Evolutionary conservation across 768 basidiomycete genomes (phyloP).

Genomic region (Coprinopsis sp.): DNA sequence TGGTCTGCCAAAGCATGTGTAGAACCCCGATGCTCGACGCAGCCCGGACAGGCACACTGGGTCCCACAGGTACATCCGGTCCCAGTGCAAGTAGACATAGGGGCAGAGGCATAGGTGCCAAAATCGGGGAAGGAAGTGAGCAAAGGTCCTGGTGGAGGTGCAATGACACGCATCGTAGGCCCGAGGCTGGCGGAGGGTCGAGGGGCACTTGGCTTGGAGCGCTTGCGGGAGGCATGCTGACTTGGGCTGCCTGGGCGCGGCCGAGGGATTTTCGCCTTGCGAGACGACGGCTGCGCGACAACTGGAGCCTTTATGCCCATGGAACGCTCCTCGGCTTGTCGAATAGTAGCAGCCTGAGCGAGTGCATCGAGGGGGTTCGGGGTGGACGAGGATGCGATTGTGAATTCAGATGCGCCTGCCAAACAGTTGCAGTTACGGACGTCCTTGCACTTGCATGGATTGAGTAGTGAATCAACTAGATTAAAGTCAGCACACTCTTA

Average conservation of each 20-base stretch:
- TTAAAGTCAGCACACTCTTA: slow-evolving; percentile 7
- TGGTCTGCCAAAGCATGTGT: slow-evolving; percentile 44
- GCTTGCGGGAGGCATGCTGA: slow-evolving; percentile 25
- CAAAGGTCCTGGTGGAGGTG: slow-evolving; percentile 20
- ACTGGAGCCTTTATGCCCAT: slow-evolving; percentile 10
- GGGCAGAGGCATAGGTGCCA: slow-evolving; percentile 51
- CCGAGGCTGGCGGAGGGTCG: slow-evolving; percentile 24
- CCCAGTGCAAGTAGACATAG: slow-evolving; percentile 54
- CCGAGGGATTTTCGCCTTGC: slow-evolving; percentile 10
- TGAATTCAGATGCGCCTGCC: slow-evolving; percentile 9
- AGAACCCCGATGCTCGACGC: slow-evolving; percentile 60
- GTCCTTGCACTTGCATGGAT: slow-evolving; percentile 59
- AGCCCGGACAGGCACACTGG: slow-evolving; percentile 69
- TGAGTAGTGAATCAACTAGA: slow-evolving; percentile 56
- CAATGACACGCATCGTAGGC: slow-evolving; percentile 43
- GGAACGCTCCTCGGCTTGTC: slow-evolving; percentile 18
- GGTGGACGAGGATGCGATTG: slow-evolving; percentile 7
- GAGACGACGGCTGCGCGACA: not conserved
- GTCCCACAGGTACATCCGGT: slow-evolving; percentile 72
- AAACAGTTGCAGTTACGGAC: slow-evolving; percentile 53
- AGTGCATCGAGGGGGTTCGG: slow-evolving; percentile 25
- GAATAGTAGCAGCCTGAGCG: slow-evolving; percentile 35
- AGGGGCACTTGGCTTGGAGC: slow-evolving; percentile 20
- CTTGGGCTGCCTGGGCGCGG: slow-evolving; percentile 26
- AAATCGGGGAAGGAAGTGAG: slow-evolving; percentile 40